These are phyloP conservation scores for Cantharellus anzutake DNA, from an alignment of 768 basidiomycete species.

Conservation along the genomic window DNA sequence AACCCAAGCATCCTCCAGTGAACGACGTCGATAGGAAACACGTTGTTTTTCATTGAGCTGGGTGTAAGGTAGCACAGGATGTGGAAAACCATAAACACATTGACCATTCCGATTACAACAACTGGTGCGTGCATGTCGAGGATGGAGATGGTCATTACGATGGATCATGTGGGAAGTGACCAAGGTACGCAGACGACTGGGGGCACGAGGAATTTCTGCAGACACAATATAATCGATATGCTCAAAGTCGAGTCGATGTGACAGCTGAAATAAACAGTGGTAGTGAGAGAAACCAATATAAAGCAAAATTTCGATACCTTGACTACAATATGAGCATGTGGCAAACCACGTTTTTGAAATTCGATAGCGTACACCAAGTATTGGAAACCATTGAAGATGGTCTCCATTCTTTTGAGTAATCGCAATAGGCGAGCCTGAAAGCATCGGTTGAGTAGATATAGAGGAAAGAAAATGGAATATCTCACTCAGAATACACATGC, in stretches of 20 bases:
- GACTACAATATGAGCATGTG: slow-evolving; percentile 15
- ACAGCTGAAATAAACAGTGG: slow-evolving; percentile 14
- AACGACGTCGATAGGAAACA: background rate
- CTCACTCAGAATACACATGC: slow-evolving; percentile 17
- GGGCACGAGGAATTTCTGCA: slow-evolving; percentile 18
- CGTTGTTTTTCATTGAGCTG: too few relatives aligned
- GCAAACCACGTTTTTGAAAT: too few relatives aligned
- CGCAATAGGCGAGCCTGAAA: too few relatives aligned
- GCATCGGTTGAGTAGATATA: too few relatives aligned
- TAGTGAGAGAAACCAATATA: background rate
- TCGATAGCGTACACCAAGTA: too few relatives aligned
- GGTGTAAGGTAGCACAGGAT: too few relatives aligned
- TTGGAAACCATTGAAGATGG: slow-evolving; percentile 11
- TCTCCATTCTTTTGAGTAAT: too few relatives aligned
- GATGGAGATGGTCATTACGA: background rate
- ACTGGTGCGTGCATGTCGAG: background rate
- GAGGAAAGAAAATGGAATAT: too few relatives aligned
- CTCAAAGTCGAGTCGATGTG: slow-evolving; percentile 10
- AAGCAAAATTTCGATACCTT: slow-evolving; percentile 13
- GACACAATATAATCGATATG: slow-evolving; percentile 19
- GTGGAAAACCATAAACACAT: background rate
- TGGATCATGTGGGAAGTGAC: background rate
- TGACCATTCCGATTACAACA: background rate
- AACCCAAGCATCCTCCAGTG: background rate
- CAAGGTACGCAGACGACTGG: background rate